phyloP scores from a whole-genome alignment of 2,329 filamentous ascomycete species.

The Fusarium torreyae region DNA sequence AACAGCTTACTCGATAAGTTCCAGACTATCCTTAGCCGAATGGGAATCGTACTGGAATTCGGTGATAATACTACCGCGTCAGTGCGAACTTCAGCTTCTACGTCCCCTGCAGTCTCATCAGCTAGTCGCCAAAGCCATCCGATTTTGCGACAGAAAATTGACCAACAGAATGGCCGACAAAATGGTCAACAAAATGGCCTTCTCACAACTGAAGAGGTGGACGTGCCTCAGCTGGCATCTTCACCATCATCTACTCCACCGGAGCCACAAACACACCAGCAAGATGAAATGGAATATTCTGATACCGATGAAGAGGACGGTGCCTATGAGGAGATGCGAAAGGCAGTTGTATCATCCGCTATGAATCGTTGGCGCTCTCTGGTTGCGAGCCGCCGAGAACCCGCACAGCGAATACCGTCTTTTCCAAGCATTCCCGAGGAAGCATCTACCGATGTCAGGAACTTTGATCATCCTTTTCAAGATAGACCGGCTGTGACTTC shows the following conservation, averaged over 20 bases:
- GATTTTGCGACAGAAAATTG: conserved; percentile 1
- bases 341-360: conserved; percentile 42
- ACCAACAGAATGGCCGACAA: conserved; percentile 2
- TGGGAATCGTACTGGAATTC: conserved; percentile 81
- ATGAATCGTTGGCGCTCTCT: conserved; percentile 47
- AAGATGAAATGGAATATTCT: conserved; percentile 16
- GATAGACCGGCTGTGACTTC: conserved; percentile 19
- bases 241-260: conserved; percentile 13
- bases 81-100: conserved; percentile 41
- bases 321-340: conserved; percentile 35
- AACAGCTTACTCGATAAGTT: conserved; percentile 78
- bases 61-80: conserved; percentile 56
- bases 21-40: conserved; percentile 74
- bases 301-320: conserved; percentile 36
- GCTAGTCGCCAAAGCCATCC: conserved; percentile 40
- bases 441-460: conserved; percentile 26
- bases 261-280: conserved; percentile 9
- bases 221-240: conserved; percentile 9
- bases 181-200: conserved; percentile 20
- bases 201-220: conserved; percentile 12
- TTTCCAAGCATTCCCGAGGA: conserved; percentile 35
- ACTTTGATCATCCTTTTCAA: conserved; percentile 31
- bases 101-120: conserved; percentile 44
- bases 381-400: conserved; percentile 32
- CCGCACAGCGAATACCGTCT: conserved; percentile 28